Base-by-base conservation (phyloP, 345 rosid species). In the Durio zibethinus region DNA sequence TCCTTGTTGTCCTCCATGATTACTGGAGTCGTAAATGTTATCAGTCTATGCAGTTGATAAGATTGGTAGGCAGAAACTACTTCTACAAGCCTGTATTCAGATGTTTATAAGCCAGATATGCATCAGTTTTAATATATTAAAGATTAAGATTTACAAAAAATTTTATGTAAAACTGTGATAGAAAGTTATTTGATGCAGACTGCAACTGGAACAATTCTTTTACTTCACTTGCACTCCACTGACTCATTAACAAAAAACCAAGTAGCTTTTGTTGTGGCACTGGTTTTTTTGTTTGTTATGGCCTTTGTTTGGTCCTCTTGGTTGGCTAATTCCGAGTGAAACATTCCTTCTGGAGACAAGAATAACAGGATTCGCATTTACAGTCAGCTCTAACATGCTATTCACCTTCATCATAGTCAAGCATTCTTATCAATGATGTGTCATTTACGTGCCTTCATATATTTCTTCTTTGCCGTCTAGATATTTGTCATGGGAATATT, bases 341-440 rank as follows among this genome's bases (percentile, higher is more conserved):
- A 90, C 89, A 0, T 91, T 88, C 64, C 97, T 96, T 14, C 64
- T 91, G 2, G 91, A 92, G 78, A 89, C 91, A 0, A 82, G 97
- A 35, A 84, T 89, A 0, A 80, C 91, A 3, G 98, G 97, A 23
- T 90, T 81, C 45, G 83, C 90, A 0, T 82, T 87, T 1, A 91
- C 93, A 0, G 97, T 93, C 18, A 82, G 93, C 59, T 80, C 89
- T 63, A 93, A 92, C 86, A 91, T 91, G 98, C 73, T 93, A 72
- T 93, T 88, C 90, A 94, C 98, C 0, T 92, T 94, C 76, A 75
- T 94, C 18, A 84, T 94, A 0, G 98, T 7, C 96, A 94, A 64
- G 94, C 92, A 0, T 93, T 91, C 87, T 74, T 91, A 56, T 87
- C 94, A 0, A 91, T 88, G 92, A 15, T 89, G 78, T 87, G 92